phyloP scores from a whole-genome alignment of 2,329 filamentous ascomycete genomes.

The Diatrype stigma region DNA sequence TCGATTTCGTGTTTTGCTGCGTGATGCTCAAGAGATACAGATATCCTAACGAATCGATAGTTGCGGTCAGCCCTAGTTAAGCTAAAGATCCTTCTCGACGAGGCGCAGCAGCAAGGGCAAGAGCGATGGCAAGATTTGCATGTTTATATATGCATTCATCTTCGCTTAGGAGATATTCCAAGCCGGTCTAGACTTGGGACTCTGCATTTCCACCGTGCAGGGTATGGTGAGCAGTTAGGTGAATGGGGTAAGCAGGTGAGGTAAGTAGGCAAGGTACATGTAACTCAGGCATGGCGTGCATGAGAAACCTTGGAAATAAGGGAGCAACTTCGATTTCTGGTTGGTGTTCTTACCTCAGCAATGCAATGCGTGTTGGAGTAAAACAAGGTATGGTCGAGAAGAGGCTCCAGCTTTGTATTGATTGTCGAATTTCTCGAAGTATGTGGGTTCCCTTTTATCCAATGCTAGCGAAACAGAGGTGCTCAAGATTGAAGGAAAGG shows the following conservation, averaged over 20 bases:
- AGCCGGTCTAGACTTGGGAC: not conserved
- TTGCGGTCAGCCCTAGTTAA: not conserved
- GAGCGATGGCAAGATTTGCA: not conserved
- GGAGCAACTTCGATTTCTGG: not conserved
- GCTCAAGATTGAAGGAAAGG: too few species aligned
- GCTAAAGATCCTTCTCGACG: not conserved
- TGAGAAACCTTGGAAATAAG: too few species aligned
- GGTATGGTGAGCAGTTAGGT: not conserved
- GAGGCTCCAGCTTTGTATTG: too few species aligned
- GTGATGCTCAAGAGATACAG: not conserved
- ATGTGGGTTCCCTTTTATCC: too few species aligned
- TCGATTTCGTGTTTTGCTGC: not conserved
- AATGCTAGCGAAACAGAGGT: too few species aligned
- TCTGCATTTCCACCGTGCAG: not conserved
- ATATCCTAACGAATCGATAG: not conserved
- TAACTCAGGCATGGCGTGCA: not conserved
- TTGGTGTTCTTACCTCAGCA: too few species aligned
- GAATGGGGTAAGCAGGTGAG: not conserved
- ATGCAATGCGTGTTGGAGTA: too few species aligned
- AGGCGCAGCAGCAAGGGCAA: not conserved
- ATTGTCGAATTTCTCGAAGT: too few species aligned
- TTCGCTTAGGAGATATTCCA: not conserved
- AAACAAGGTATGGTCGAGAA: too few species aligned
- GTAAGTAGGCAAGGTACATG: not conserved
- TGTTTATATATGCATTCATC: not conserved